Percentiles rank a stretch among this genome's conserved stretches.
These are phyloP conservation scores for Cordyceps pruinosa DNA, from an alignment of 2,329 filamentous ascomycete genomes.

Conservation along the genomic window DNA sequence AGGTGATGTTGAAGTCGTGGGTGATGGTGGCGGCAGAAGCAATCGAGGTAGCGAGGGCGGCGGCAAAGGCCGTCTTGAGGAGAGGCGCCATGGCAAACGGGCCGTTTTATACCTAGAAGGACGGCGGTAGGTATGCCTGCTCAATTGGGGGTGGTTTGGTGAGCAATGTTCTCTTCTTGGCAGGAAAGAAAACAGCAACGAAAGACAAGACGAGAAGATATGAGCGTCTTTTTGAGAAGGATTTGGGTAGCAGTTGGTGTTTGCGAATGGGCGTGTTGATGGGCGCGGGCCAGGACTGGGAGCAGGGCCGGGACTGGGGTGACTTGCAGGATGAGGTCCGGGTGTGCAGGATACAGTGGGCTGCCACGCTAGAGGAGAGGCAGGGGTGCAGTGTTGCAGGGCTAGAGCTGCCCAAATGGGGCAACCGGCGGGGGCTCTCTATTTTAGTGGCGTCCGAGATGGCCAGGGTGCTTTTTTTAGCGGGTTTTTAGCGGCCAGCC, in stretches of 20 bases:
- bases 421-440: not conserved
- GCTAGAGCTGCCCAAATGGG: slow-evolving; percentile 9
- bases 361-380: not conserved
- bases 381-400: not conserved
- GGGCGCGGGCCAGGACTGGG: not conserved
- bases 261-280: not conserved
- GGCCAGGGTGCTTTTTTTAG: not conserved
- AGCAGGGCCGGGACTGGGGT: not conserved
- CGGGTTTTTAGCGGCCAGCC: not conserved
- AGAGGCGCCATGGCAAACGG: slow-evolving; percentile 5
- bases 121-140: not conserved
- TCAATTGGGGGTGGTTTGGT: not conserved
- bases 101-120: not conserved
- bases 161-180: not conserved
- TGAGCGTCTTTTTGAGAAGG: slow-evolving; percentile 9
- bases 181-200: not conserved
- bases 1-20: slow-evolving; percentile 63
- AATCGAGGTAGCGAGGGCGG: slow-evolving; percentile 15
- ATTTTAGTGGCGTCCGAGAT: not conserved
- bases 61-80: not conserved
- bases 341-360: not conserved
- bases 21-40: slow-evolving; percentile 41
- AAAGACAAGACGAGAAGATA: not conserved
- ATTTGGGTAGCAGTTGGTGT: not conserved
- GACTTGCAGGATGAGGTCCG: not conserved